A percentile compares a stretch with the other conserved stretches of the same genome.
Conservation (phyloP, 495 filamentous ascomycete species). For the Tuber microsphaerosporum region DNA sequence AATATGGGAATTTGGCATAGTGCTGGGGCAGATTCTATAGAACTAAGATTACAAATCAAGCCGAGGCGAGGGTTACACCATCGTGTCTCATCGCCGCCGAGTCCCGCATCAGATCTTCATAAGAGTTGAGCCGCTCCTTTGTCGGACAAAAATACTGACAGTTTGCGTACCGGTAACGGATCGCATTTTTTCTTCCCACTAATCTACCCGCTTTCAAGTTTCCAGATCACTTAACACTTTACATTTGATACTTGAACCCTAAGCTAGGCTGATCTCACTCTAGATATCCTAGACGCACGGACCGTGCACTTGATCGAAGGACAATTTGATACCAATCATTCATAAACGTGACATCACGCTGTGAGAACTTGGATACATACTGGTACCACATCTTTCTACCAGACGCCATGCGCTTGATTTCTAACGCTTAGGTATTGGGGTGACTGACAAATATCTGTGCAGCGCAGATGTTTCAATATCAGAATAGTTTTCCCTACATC, state of each 20-base stretch:
- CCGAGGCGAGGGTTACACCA: background rate
- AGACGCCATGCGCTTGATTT: background rate
- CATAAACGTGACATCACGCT: background rate
- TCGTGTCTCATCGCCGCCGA: background rate
- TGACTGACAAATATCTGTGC: background rate
- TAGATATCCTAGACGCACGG: background rate
- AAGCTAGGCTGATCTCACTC: background rate
- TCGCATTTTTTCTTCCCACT: background rate
- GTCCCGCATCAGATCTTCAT: background rate
- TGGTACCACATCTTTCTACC: background rate
- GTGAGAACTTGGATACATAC: background rate
- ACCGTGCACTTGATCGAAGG: background rate
- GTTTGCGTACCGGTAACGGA: background rate
- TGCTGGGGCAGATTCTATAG: background rate
- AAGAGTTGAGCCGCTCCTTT: background rate
- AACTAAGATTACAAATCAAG: background rate
- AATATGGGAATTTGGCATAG: background rate
- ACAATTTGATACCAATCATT: background rate
- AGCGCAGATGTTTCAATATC: background rate
- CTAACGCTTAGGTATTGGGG: background rate
- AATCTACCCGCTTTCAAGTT: background rate
- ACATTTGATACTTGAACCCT: background rate
- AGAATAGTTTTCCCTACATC: background rate
- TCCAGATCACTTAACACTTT: background rate
- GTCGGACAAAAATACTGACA: background rate